phyloP scores from a whole-genome alignment of 2,329 filamentous ascomycete species.

The Phaeoacremonium minimum region DNA sequence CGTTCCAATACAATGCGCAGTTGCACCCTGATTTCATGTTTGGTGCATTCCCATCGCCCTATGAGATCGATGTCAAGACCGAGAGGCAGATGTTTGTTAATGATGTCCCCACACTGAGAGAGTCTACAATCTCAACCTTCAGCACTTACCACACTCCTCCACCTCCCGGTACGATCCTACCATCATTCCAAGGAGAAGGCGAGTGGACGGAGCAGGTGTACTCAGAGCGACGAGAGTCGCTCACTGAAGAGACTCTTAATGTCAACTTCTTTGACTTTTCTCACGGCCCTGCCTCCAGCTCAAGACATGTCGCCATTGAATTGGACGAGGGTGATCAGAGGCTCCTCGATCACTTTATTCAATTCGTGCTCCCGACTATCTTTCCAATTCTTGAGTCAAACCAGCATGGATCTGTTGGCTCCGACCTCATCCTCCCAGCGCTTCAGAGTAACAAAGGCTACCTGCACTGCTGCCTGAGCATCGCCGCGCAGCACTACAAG shows the following conservation, averaged over 20 bases:
- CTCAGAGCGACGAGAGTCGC: slow-evolving; percentile 63
- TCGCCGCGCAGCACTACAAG: slow-evolving; percentile 89
- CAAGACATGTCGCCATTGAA: slow-evolving; percentile 69
- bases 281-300: slow-evolving; percentile 58
- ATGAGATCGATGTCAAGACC: slow-evolving; percentile 94
- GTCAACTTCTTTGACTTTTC: slow-evolving; percentile 82
- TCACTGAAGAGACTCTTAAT: slow-evolving; percentile 62
- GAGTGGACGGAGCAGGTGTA: slow-evolving; percentile 72
- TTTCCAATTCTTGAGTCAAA: slow-evolving; percentile 91
- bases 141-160: slow-evolving; percentile 84
- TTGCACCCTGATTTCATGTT: slow-evolving; percentile 60
- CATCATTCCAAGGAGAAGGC: slow-evolving; percentile 54
- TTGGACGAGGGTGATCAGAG: slow-evolving; percentile 85
- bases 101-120: slow-evolving; percentile 76
- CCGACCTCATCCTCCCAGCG: slow-evolving; percentile 80
- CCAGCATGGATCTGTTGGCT: slow-evolving; percentile 75
- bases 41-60: slow-evolving; percentile 61
- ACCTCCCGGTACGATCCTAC: slow-evolving; percentile 62
- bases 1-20: slow-evolving; percentile 58
- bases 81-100: slow-evolving; percentile 93
- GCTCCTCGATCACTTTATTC: slow-evolving; percentile 85
- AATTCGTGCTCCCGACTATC: slow-evolving; percentile 79
- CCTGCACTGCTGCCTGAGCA: slow-evolving; percentile 91
- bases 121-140: slow-evolving; percentile 88
- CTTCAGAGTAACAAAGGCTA: slow-evolving; percentile 90